phyloP scores from a whole-genome alignment of 1,284 basidiomycete species.

The Gomphus bonarii region DNA sequence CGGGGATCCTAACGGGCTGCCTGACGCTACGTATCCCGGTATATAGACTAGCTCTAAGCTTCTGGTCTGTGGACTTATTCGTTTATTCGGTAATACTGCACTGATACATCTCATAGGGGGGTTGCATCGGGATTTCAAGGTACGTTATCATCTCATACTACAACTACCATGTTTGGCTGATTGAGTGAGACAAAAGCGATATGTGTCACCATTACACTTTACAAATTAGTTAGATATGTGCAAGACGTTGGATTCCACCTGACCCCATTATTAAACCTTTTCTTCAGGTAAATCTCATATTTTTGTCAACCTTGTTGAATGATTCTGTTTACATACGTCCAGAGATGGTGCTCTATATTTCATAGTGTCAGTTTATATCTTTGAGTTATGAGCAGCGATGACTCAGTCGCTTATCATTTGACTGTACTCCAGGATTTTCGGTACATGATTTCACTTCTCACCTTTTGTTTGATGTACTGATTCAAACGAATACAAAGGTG shows the following conservation, averaged over 20 bases:
- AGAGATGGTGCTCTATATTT: neutral
- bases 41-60: neutral
- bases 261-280: neutral
- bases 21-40: neutral
- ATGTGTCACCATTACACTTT: neutral
- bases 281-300: neutral
- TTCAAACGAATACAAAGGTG: neutral
- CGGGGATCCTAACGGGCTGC: neutral
- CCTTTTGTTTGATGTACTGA: neutral
- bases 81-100: neutral
- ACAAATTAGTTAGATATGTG: neutral
- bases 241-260: neutral
- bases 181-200: neutral
- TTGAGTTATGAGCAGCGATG: neutral
- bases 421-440: neutral
- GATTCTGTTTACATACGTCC: neutral
- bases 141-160: neutral
- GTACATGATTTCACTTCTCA: neutral
- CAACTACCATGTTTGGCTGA: neutral
- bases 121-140: neutral
- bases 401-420: neutral
- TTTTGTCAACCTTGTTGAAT: neutral
- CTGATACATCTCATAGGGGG: neutral
- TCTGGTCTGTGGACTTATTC: neutral
- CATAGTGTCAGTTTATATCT: neutral